Evolutionary conservation across 2,329 filamentous ascomycete genomes (phyloP).

Genomic region (Dactylellina leptospora): DNA sequence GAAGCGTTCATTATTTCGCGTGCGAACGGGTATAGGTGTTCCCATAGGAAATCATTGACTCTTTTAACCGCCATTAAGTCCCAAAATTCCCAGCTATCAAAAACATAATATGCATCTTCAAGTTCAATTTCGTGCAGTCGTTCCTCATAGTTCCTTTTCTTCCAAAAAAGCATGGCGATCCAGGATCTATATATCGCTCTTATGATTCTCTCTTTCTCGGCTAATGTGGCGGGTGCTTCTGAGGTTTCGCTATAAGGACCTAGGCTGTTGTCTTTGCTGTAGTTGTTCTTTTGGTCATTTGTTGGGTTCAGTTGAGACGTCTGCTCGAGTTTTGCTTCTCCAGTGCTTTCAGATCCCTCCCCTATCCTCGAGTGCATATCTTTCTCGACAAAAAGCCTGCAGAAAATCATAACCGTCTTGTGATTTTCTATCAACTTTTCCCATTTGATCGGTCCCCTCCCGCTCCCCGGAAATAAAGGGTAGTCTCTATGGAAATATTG

Average conservation of each 20-base stretch:
- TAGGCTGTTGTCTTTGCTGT: neutral
- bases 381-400: neutral
- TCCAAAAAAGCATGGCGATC: neutral
- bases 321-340: neutral
- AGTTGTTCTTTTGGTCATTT: neutral
- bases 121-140: neutral
- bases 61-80: slow-evolving; percentile 5
- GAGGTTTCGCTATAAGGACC: neutral
- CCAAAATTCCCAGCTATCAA: slow-evolving; percentile 18
- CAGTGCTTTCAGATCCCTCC: neutral
- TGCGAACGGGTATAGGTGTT: neutral
- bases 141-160: neutral
- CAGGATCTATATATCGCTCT: slow-evolving; percentile 17
- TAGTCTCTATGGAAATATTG: neutral
- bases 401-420: neutral
- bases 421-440: slow-evolving; percentile 7
- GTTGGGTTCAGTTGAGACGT: no score
- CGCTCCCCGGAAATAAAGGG: neutral
- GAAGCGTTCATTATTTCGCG: no score
- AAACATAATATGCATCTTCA: slow-evolving; percentile 1
- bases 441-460: neutral
- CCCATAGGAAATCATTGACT: neutral
- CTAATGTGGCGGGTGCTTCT: neutral
- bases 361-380: neutral
- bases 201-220: slow-evolving; percentile 10